Percentiles rank a stretch among this genome's conserved stretches.
Conservation (phyloP, 495 filamentous ascomycete genomes). For the Aspergillus sclerotioniger region DNA sequence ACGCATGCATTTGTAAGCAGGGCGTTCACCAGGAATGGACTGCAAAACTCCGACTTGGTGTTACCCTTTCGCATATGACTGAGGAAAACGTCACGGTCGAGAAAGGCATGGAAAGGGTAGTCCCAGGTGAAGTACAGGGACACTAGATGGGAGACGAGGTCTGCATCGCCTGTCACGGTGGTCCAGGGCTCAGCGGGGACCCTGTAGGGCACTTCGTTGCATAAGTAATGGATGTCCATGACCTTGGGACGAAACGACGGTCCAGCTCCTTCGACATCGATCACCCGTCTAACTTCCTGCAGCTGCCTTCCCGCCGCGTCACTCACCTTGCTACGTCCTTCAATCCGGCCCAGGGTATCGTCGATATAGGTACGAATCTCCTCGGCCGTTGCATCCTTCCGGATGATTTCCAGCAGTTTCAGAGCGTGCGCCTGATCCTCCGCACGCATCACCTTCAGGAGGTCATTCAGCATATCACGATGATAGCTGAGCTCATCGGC, state of each 20-base stretch:
- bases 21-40: conserved; percentile 54
- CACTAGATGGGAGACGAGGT: conserved; percentile 53
- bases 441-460: conserved; percentile 38
- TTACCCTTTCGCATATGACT: conserved; percentile 40
- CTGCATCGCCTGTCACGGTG: conserved; percentile 45
- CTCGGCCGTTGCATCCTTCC: conserved; percentile 33
- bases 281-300: conserved; percentile 30
- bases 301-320: conserved; percentile 25
- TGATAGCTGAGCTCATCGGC: conserved; percentile 45
- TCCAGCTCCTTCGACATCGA: conserved; percentile 33
- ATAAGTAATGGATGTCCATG: conserved; percentile 49
- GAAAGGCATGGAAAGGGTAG: conserved; percentile 47
- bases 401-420: conserved; percentile 37
- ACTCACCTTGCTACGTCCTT: conserved; percentile 11
- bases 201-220: conserved; percentile 37
- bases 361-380: conserved; percentile 39
- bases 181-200: conserved; percentile 54
- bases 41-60: conserved; percentile 43
- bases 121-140: conserved; percentile 57
- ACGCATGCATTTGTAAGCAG: conserved; percentile 51
- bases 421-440: conserved; percentile 31
- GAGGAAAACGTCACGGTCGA: conserved; percentile 50
- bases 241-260: conserved; percentile 42
- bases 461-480: conserved; percentile 40
- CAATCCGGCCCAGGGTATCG: conserved; percentile 27